These are phyloP conservation scores for Eremothecium coryli DNA, from an alignment of 1,139 yeast species.

Conservation along the genomic window DNA sequence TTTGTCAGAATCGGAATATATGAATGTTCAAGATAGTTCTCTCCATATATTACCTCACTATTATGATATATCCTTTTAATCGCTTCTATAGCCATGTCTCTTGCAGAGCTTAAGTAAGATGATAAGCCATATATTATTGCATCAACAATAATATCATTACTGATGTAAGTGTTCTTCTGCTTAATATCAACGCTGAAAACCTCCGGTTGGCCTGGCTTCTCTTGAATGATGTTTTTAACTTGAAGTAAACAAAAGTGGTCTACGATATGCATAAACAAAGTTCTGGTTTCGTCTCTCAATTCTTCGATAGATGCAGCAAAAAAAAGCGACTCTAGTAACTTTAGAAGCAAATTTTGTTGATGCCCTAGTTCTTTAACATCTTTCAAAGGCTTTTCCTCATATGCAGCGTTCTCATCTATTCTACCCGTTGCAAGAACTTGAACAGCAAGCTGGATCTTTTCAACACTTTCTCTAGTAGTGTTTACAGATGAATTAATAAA, in stretches of 20 bases:
- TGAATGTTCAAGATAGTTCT: slow-evolving; percentile 62
- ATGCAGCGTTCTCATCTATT: slow-evolving; percentile 29
- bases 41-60: slow-evolving; percentile 60
- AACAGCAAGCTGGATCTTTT: slow-evolving; percentile 41
- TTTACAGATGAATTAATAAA: slow-evolving; percentile 54
- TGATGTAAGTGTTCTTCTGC: slow-evolving; percentile 65
- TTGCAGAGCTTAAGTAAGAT: slow-evolving; percentile 61
- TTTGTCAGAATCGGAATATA: slow-evolving; percentile 69
- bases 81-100: slow-evolving; percentile 61
- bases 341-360: slow-evolving; percentile 40
- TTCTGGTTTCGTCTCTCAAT: slow-evolving; percentile 57
- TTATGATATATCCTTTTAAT: slow-evolving; percentile 55
- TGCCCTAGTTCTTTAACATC: slow-evolving; percentile 45
- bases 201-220: slow-evolving; percentile 59
- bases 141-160: slow-evolving; percentile 60
- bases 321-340: slow-evolving; percentile 61
- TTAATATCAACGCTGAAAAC: slow-evolving; percentile 68
- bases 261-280: slow-evolving; percentile 55
- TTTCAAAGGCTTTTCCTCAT: slow-evolving; percentile 35
- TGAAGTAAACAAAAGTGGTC: slow-evolving; percentile 74
- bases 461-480: slow-evolving; percentile 48
- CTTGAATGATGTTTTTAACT: slow-evolving; percentile 63
- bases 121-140: slow-evolving; percentile 77
- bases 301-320: slow-evolving; percentile 70
- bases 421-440: slow-evolving; percentile 42